phyloP scores from a whole-genome alignment of 371 early-diverging fungal genomes.

The Actinomortierella wolfii region DNA sequence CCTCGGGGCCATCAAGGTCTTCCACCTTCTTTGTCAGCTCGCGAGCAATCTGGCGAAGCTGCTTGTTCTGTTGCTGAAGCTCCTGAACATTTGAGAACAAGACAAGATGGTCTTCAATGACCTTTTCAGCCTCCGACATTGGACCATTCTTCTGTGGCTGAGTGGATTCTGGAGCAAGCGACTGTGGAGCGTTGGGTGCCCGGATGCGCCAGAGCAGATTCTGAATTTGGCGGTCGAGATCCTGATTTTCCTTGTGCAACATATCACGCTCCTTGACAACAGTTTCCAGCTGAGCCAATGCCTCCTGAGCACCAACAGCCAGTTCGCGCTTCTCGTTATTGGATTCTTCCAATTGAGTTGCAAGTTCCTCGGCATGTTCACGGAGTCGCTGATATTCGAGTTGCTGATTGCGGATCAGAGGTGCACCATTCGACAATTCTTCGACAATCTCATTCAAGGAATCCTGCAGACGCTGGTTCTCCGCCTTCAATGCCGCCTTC shows the following conservation, averaged over 20 bases:
- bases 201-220: conserved; percentile 48
- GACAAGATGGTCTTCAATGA: conserved; percentile 56
- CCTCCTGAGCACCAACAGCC: conserved; percentile 40
- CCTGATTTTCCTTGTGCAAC: conserved; percentile 53
- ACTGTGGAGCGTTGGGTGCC: conserved; percentile 45
- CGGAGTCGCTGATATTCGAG: conserved; percentile 35
- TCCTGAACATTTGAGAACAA: conserved; percentile 57
- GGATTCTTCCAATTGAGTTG: conserved; percentile 28
- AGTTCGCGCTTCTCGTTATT: conserved; percentile 29
- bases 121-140: conserved; percentile 33
- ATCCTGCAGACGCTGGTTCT: conserved; percentile 56
- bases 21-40: conserved; percentile 51
- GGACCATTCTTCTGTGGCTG: too few species aligned
- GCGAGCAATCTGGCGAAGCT: conserved; percentile 56
- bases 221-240: conserved; percentile 55
- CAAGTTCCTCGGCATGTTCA: conserved; percentile 27
- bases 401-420: conserved; percentile 43
- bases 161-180: conserved; percentile 33
- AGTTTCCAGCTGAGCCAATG: conserved; percentile 47
- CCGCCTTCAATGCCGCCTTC: conserved; percentile 49
- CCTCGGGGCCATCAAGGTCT: conserved; percentile 47
- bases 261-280: conserved; percentile 45
- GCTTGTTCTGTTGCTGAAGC: conserved; percentile 61
- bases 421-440: conserved; percentile 58
- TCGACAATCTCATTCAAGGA: conserved; percentile 58